phyloP scores from a whole-genome alignment of 768 basidiomycete genomes.

The Boletellus ananiceps region DNA sequence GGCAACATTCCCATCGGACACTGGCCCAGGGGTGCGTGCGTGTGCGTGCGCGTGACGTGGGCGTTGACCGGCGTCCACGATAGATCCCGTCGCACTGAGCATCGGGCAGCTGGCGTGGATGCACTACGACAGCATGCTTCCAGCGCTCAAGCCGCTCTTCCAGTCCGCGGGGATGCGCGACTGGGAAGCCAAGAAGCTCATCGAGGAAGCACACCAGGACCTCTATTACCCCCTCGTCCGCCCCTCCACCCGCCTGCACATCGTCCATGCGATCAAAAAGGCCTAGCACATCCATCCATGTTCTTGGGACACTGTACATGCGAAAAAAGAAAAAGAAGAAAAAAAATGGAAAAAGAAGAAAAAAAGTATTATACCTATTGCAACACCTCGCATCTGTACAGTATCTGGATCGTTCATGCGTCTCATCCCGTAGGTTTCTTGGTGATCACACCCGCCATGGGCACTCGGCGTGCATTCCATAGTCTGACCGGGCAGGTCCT shows the following conservation, averaged over 20 bases:
- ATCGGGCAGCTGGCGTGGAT: slow-evolving; percentile 72
- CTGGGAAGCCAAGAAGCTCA: slow-evolving; percentile 50
- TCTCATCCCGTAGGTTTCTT: slow-evolving; percentile 56
- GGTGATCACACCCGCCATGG: slow-evolving; percentile 2
- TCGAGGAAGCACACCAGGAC: slow-evolving; percentile 60
- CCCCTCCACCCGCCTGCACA: slow-evolving; percentile 50
- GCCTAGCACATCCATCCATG: slow-evolving; percentile 2
- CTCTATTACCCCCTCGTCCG: slow-evolving; percentile 55
- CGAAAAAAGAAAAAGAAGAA: slow-evolving; percentile 3
- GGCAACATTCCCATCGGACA: slow-evolving; percentile 66
- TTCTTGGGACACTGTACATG: slow-evolving; percentile 20
- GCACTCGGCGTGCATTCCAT: slow-evolving; percentile 8
- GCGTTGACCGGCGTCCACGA: slow-evolving; percentile 6
- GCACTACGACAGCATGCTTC: slow-evolving; percentile 62
- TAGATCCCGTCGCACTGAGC: slow-evolving; percentile 56
- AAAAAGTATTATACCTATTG: slow-evolving; percentile 26
- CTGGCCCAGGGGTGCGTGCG: slow-evolving; percentile 53
- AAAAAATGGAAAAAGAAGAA: neutral
- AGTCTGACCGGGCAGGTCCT: neutral
- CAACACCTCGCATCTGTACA: slow-evolving; percentile 17
- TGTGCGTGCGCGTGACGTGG: slow-evolving; percentile 1
- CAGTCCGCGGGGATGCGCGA: slow-evolving; percentile 49
- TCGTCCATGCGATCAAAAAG: slow-evolving; percentile 49
- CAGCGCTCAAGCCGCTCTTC: slow-evolving; percentile 58
- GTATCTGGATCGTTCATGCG: slow-evolving; percentile 73